phyloP scores from a whole-genome alignment of 2,329 filamentous ascomycete species.

The Coleophoma cylindrospora region DNA sequence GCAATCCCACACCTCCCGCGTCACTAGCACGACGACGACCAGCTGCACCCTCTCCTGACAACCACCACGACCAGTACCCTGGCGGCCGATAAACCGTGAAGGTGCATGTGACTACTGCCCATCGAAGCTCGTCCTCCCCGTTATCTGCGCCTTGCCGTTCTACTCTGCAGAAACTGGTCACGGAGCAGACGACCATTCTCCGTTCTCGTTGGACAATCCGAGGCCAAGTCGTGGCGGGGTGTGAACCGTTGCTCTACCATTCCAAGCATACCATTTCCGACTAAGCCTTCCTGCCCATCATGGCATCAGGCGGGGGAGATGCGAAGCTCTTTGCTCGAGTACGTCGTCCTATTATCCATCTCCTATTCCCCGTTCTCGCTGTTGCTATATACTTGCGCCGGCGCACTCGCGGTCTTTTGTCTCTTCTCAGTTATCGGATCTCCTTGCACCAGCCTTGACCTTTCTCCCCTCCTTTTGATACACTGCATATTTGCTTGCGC shows the following conservation, averaged over 20 bases:
- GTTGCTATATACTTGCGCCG: not conserved
- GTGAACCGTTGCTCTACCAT: constrained; percentile 5
- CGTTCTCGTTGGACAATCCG: constrained; percentile 19
- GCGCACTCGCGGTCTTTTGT: not conserved
- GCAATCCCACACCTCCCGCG: constrained; percentile 5
- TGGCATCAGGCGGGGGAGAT: constrained; percentile 68
- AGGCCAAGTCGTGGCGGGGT: constrained; percentile 20
- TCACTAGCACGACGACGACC: constrained; percentile 2
- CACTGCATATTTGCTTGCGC: not conserved
- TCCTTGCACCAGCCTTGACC: not conserved
- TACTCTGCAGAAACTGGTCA: constrained; percentile 3
- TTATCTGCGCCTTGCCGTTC: constrained; percentile 13
- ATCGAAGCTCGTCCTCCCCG: too few species aligned
- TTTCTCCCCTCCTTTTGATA: not conserved
- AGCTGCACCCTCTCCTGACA: not conserved
- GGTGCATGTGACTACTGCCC: constrained; percentile 15
- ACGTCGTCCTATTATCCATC: constrained; percentile 36
- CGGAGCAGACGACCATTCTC: not conserved
- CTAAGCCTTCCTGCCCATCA: constrained; percentile 17
- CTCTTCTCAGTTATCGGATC: too few species aligned
- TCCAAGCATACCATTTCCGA: not conserved
- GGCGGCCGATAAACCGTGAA: constrained; percentile 13
- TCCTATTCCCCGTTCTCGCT: constrained; percentile 13
- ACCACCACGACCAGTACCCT: constrained; percentile 10
- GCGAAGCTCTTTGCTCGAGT: constrained; percentile 99